Conservation (phyloP, 768 basidiomycete species). For the Chiua virens region DNA sequence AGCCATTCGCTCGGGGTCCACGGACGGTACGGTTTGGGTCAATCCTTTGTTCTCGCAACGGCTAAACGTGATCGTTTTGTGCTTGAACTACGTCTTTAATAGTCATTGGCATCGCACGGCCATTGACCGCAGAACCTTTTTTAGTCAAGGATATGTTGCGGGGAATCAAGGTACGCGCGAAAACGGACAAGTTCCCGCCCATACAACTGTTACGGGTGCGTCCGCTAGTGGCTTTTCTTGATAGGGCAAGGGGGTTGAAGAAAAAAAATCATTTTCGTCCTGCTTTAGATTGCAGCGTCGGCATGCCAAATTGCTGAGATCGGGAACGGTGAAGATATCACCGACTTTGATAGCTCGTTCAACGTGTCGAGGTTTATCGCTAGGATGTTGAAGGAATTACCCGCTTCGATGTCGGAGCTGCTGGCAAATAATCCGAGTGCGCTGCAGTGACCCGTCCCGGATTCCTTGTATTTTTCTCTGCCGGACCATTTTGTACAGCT, state of each 20-base stretch:
- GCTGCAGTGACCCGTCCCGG: background rate
- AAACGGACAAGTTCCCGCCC: constrained; percentile 33
- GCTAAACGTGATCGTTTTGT: constrained; percentile 1
- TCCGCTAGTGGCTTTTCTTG: background rate
- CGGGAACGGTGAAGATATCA: constrained; percentile 34
- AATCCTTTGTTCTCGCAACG: background rate
- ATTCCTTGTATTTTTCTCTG: no score
- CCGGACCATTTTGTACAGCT: no score
- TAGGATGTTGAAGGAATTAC: constrained; percentile 31
- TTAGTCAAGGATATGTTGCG: constrained; percentile 28
- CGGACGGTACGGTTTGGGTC: constrained; percentile 25
- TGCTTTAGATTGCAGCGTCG: constrained; percentile 29
- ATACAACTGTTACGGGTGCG: constrained; percentile 36
- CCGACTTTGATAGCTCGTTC: constrained; percentile 30
- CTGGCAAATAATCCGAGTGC: constrained; percentile 14
- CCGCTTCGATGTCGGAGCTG: constrained; percentile 31
- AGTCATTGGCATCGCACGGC: constrained; percentile 34
- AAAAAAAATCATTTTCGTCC: background rate
- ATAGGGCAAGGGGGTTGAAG: no score
- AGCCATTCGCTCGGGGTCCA: constrained; percentile 22
- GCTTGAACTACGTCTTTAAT: background rate
- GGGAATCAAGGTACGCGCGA: constrained; percentile 23
- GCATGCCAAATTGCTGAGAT: constrained; percentile 34
- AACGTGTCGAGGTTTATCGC: constrained; percentile 33
- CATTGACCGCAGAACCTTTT: constrained; percentile 31